These are phyloP conservation scores for Backusella mclennaniae DNA, from an alignment of 192 early-diverging fungal species.

Conservation along the genomic window DNA sequence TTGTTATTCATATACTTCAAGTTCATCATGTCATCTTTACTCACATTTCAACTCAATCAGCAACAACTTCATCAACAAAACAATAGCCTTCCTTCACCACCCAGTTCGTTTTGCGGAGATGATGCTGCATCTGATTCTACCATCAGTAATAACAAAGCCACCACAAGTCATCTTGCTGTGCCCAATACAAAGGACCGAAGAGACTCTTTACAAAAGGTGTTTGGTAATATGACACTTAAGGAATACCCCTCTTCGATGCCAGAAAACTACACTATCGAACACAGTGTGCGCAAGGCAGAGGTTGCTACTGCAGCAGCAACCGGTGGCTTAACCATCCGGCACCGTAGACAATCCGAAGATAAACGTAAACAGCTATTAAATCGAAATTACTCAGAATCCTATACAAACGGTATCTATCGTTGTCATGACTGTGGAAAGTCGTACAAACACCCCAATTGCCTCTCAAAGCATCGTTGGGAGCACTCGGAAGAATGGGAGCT, in stretches of 20 bases:
- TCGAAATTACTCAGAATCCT: conserved; percentile 9
- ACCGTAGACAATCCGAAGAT: conserved; percentile 5
- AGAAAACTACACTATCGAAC: conserved; percentile 32
- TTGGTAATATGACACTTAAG: conserved; percentile 14
- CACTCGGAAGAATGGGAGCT: conserved; percentile 65
- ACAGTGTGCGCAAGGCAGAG: conserved; percentile 4
- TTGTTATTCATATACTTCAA: not conserved
- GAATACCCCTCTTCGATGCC: conserved; percentile 18
- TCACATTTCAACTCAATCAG: conserved; percentile 22
- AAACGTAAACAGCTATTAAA: not conserved
- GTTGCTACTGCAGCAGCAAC: conserved; percentile 16
- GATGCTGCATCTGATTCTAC: conserved; percentile 15
- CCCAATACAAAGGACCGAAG: conserved; percentile 13
- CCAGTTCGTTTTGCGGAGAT: conserved; percentile 26
- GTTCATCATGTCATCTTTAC: conserved; percentile 23
- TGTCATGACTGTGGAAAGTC: conserved; percentile 62
- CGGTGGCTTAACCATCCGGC: not conserved
- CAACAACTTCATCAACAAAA: conserved; percentile 13
- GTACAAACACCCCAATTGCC: conserved; percentile 64
- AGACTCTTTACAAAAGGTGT: conserved; percentile 17
- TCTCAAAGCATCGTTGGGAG: conserved; percentile 69
- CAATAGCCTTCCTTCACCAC: conserved; percentile 27
- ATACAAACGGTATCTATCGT: conserved; percentile 9
- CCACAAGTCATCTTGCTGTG: not conserved
- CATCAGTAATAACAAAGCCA: not conserved